Evolutionary conservation across 83 land plant species (phyloP).

Genomic region (Picea mariana): DNA sequence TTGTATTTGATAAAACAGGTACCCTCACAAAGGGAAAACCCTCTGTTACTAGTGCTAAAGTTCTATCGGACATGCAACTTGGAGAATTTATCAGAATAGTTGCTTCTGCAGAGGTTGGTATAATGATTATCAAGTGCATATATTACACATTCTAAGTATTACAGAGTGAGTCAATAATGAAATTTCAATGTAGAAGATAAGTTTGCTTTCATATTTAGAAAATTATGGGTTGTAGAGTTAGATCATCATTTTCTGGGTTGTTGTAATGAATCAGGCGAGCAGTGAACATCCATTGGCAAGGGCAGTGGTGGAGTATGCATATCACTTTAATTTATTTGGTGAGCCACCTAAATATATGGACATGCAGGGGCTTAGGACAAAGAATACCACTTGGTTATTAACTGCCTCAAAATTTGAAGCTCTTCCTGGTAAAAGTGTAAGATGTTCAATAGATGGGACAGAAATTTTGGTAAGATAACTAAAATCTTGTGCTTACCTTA

Average conservation of each 20-base stretch:
- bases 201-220: no score
- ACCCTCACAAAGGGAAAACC: constrained; percentile 97
- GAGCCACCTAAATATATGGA: constrained; percentile 38
- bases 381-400: constrained; percentile 67
- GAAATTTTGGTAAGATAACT: constrained; percentile 56
- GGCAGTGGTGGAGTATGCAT: constrained; percentile 49
- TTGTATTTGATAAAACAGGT: constrained; percentile 96
- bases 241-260: no score
- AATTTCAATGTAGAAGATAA: no score
- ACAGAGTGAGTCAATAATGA: no score
- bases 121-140: no score
- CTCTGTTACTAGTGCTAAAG: constrained; percentile 69
- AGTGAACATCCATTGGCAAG: constrained; percentile 93
- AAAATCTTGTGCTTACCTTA: neutral
- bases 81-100: constrained; percentile 82
- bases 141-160: no score
- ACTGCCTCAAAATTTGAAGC: constrained; percentile 61
- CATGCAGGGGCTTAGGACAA: constrained; percentile 21
- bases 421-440: constrained; percentile 84
- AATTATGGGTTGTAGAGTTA: no score
- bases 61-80: constrained; percentile 60
- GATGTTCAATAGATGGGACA: constrained; percentile 66
- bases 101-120: constrained; percentile 99
- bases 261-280: no score
- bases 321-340: constrained; percentile 77